Conservation (phyloP, 495 filamentous ascomycete genomes). For the Thermochaetoides thermophila region DNA sequence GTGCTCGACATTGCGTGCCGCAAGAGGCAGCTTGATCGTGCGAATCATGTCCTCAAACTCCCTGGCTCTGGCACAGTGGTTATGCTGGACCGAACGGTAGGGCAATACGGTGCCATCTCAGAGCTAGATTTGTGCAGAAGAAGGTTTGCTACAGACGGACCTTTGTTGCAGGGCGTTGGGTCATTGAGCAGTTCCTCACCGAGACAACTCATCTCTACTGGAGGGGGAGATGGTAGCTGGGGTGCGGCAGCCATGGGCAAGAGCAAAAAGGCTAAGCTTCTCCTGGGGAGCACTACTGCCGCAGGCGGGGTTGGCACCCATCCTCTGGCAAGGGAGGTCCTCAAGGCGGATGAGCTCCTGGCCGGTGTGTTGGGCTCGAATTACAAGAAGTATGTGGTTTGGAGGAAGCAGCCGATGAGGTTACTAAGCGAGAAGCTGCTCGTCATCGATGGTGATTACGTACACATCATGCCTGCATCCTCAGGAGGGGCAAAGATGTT, state of each 20-base stretch:
- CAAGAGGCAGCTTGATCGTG: conserved; percentile 79
- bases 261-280: conserved; percentile 48
- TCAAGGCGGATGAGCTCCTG: conserved; percentile 57
- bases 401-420: conserved; percentile 86
- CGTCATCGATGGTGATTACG: conserved; percentile 85
- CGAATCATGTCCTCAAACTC: conserved; percentile 75
- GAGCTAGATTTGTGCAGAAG: conserved; percentile 79
- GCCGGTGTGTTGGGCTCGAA: conserved; percentile 42
- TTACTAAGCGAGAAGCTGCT: conserved; percentile 75
- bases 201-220: conserved; percentile 57
- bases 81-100: conserved; percentile 69
- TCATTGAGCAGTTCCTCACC: conserved; percentile 72
- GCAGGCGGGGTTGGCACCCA: no score
- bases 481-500: no score
- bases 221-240: conserved; percentile 27
- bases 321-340: conserved; percentile 54
- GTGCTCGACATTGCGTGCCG: conserved; percentile 83
- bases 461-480: conserved; percentile 79
- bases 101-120: conserved; percentile 66
- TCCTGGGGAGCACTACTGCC: no score
- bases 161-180: conserved; percentile 58
- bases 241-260: no score
- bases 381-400: conserved; percentile 79
- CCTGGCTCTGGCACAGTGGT: conserved; percentile 72
- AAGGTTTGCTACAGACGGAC: conserved; percentile 69